phyloP scores from a whole-genome alignment of 495 filamentous ascomycete genomes.

The Poronia punctata region DNA sequence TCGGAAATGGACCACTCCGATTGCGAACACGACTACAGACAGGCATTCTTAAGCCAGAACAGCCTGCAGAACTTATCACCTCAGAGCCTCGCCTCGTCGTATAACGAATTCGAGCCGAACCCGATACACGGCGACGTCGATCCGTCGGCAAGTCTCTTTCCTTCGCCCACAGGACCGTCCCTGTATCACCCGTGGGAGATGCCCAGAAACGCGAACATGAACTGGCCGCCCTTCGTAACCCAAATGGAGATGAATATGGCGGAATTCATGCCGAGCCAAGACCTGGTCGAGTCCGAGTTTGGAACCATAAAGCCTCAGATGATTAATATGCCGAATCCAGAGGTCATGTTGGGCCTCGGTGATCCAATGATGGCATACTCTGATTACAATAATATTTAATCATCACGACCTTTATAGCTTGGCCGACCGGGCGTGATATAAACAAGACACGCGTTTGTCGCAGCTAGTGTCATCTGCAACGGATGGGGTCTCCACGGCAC shows the following conservation, averaged over 20 bases:
- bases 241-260: slow-evolving; percentile 34
- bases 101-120: slow-evolving; percentile 35
- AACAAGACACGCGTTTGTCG: too few species aligned
- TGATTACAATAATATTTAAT: slow-evolving; percentile 29
- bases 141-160: slow-evolving; percentile 19
- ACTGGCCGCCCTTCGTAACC: slow-evolving; percentile 23
- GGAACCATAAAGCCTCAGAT: slow-evolving; percentile 43
- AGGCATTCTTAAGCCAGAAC: slow-evolving; percentile 24
- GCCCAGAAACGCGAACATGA: slow-evolving; percentile 27
- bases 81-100: slow-evolving; percentile 33
- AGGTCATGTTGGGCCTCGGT: slow-evolving; percentile 44
- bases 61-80: slow-evolving; percentile 39
- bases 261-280: slow-evolving; percentile 35
- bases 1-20: slow-evolving; percentile 47
- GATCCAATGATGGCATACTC: slow-evolving; percentile 42
- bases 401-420: slow-evolving; percentile 17
- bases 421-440: too few species aligned
- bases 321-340: slow-evolving; percentile 35
- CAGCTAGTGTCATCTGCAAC: too few species aligned
- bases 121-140: slow-evolving; percentile 25
- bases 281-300: slow-evolving; percentile 36
- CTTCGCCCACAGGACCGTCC: slow-evolving; percentile 22
- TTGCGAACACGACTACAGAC: slow-evolving; percentile 44
- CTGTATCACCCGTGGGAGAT: slow-evolving; percentile 29
- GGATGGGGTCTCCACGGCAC: too few species aligned